Conservation (phyloP, 148 eudicot species). For the Cornus florida region DNA sequence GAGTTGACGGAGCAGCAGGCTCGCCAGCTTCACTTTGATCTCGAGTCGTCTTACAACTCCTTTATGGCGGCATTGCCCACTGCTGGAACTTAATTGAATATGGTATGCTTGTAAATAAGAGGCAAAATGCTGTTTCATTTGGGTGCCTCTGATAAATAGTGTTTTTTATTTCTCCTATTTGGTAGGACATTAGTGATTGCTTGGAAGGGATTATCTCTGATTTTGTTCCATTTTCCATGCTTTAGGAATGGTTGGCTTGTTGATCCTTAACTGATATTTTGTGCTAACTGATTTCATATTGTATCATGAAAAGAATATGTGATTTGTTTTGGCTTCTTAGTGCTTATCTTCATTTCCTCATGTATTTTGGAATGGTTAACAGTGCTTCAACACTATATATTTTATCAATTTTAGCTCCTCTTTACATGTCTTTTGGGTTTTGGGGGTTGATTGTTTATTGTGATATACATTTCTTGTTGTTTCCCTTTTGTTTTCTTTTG, state of each 20-base stretch:
- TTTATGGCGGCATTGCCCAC: conserved; percentile 84
- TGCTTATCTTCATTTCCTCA: neutral
- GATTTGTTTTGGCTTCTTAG: neutral
- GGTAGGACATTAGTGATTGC: conserved; percentile 9
- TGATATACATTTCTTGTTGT: neutral
- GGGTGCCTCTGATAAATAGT: conserved; percentile 5
- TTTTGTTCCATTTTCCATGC: conserved; percentile 2
- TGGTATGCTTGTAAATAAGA: conserved; percentile 44
- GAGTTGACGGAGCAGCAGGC: conserved; percentile 81
- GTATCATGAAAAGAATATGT: neutral
- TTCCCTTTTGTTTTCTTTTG: neutral
- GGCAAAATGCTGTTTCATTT: conserved; percentile 12
- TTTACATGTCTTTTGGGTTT: neutral
- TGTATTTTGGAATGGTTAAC: neutral
- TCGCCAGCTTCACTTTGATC: conserved; percentile 85
- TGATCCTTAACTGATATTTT: conserved; percentile 1
- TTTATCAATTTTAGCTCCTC: neutral
- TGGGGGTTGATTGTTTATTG: neutral
- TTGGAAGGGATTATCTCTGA: conserved; percentile 7
- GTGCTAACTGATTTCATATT: conserved; percentile 6
- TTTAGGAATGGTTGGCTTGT: conserved; percentile 2
- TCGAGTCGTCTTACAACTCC: conserved; percentile 92
- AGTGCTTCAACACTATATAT: neutral
- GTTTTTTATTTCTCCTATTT: conserved; percentile 8
- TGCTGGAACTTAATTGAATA: conserved; percentile 52